Evolutionary conservation across 2,329 filamentous ascomycete species (phyloP), one percentile per base, ranked within the genome.

Genomic region (Metarhizium sp.): DNA sequence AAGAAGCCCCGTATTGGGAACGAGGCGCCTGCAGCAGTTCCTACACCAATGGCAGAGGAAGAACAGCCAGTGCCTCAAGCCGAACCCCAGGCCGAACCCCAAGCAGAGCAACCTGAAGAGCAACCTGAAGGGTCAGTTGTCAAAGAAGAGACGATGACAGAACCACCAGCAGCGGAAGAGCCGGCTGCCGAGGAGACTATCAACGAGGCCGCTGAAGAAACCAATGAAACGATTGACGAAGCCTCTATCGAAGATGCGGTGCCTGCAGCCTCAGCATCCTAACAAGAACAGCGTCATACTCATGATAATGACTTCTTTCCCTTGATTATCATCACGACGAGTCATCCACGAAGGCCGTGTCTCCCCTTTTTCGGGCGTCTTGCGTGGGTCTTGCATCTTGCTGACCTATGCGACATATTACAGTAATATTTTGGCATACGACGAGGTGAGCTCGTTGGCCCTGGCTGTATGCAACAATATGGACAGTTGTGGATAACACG

Each of bases 1-100:
- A 62, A 62, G 52, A 60, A 50, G 16, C 25, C 56, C 11, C 58
- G 60, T n/a, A 5, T 56, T 20, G 59, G 59, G 6, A 29, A 30
- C 10, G 50, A 57, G 14, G 50, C 6, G 14, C 34, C 43, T 14
- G 36, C 36, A 7, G 8, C 50, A 13, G 50, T n/a, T n/a, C 43
- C 43, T 18, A n/a, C 48, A 16, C 42, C 49, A 4, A 18, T 29
- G 5, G 32, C 42, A 18, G 47, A 18, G 49, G 49, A 49, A 34
- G 49, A 55, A 42, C 54, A 55, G 25, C 45, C 46, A 29, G 50
- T 52, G 42, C 42, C 50, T 42, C 43, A 52, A 38, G 48, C 48
- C 13, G 45, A 48, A 10, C 45, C 14, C 4, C n/a, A 45, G 25
- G 10, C 25, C 20, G 25, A 45, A 20, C n/a, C 42, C 42, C 49